phyloP scores from a whole-genome alignment of 176 grass and related monocot genomes.

The Saccharum officinarum region DNA sequence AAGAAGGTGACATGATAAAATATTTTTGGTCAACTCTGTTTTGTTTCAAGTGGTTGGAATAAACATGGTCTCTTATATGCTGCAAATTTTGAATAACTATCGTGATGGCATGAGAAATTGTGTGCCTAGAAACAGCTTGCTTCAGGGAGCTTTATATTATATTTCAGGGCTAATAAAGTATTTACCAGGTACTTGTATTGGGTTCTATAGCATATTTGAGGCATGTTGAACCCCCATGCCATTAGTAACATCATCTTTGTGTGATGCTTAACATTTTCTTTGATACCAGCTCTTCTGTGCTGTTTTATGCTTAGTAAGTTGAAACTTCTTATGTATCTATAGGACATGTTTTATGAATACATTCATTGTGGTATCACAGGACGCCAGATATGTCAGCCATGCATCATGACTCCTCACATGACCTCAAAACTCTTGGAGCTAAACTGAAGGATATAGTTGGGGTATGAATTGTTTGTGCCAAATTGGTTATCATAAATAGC shows the following conservation, averaged over 20 bases:
- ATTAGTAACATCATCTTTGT: background rate
- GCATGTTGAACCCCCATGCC: background rate
- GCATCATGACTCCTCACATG: conserved; percentile 87
- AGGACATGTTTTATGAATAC: background rate
- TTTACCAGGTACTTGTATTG: background rate
- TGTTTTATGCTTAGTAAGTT: conserved; percentile 27
- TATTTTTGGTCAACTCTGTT: conserved; percentile 16
- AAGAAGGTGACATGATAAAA: background rate
- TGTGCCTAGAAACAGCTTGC: background rate
- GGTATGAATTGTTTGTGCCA: conserved; percentile 46
- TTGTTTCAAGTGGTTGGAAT: background rate
- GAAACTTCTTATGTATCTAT: background rate
- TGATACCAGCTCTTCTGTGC: background rate
- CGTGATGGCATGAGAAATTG: background rate
- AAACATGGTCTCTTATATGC: conserved; percentile 5
- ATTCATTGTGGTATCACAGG: conserved; percentile 45
- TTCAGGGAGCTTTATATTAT: conserved; percentile 2
- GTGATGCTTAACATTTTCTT: background rate
- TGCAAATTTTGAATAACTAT: background rate
- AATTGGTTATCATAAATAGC: background rate
- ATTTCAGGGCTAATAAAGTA: background rate
- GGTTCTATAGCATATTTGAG: conserved; percentile 14
- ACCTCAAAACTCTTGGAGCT: conserved; percentile 67
- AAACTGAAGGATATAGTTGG: conserved; percentile 90
- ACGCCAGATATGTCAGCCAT: conserved; percentile 90